Conservation (phyloP, 257 asterid genomes). For the Fraxinus excelsior region DNA sequence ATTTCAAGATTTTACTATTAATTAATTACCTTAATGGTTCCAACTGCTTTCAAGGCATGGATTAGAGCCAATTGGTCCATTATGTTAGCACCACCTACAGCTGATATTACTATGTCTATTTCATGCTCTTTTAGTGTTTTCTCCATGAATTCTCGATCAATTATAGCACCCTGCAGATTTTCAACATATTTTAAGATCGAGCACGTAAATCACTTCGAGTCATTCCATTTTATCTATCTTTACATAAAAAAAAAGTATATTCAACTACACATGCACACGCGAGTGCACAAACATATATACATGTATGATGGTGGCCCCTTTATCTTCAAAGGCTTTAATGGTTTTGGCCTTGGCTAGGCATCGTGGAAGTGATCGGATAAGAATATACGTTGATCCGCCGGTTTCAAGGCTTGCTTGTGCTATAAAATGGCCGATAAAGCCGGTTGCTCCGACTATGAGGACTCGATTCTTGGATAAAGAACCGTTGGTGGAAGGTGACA, state of each 20-base stretch:
- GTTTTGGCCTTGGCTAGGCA: slow-evolving; percentile 19
- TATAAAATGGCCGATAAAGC: slow-evolving; percentile 37
- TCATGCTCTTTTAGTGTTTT: slow-evolving; percentile 28
- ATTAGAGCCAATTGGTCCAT: slow-evolving; percentile 32
- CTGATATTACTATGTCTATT: slow-evolving; percentile 41
- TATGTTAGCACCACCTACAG: slow-evolving; percentile 35
- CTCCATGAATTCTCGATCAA: slow-evolving; percentile 32
- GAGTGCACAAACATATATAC: slow-evolving; percentile 6
- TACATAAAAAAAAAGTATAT: neutral
- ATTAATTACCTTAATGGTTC: slow-evolving; percentile 34
- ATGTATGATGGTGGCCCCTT: slow-evolving; percentile 33
- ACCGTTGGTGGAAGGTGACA: neutral
- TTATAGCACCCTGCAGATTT: slow-evolving; percentile 33
- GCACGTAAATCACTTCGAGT: too few relatives aligned
- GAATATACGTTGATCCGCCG: slow-evolving; percentile 28
- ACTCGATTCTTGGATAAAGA: slow-evolving; percentile 15
- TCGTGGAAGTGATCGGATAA: slow-evolving; percentile 17
- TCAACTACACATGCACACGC: neutral
- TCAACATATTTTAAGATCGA: neutral
- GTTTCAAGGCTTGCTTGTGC: slow-evolving; percentile 35
- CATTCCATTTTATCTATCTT: too few relatives aligned
- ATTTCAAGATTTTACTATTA: neutral
- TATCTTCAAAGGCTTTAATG: slow-evolving; percentile 29
- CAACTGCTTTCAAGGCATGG: slow-evolving; percentile 35
- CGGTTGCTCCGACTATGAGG: slow-evolving; percentile 37